These are phyloP conservation scores for Psilocybe azurescens DNA, from an alignment of 768 basidiomycete species.

Conservation along the genomic window DNA sequence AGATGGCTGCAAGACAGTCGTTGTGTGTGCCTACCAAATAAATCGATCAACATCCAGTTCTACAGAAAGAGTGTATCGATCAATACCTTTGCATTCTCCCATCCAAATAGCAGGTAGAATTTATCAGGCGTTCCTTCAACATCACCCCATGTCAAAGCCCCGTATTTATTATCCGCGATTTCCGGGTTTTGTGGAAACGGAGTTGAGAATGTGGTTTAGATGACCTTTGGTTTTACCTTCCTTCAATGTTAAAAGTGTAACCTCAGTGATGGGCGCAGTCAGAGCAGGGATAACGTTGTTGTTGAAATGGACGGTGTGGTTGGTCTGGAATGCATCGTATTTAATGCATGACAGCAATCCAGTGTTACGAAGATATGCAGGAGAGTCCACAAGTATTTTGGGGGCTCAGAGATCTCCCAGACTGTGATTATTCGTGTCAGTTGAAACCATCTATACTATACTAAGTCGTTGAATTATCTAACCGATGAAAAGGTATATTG, in stretches of 20 bases:
- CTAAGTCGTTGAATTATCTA: neutral
- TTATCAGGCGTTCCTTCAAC: constrained; percentile 4
- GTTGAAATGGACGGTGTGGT: constrained; percentile 22
- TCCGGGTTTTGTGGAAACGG: neutral
- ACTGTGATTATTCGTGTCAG: constrained; percentile 10
- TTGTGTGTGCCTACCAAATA: neutral
- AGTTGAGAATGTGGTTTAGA: neutral
- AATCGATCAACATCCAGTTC: no score
- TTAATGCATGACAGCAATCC: constrained; percentile 17
- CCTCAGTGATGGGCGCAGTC: constrained; percentile 15
- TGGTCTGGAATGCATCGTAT: constrained; percentile 15
- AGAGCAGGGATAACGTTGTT: constrained; percentile 17
- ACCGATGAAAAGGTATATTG: constrained; percentile 23
- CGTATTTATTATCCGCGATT: neutral
- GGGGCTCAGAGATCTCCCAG: constrained; percentile 21
- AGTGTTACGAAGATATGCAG: constrained; percentile 18
- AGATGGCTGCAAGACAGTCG: neutral
- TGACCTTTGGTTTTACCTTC: constrained; percentile 1
- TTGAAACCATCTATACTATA: neutral
- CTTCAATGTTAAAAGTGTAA: constrained; percentile 15
- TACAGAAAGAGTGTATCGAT: neutral
- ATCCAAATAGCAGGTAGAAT: constrained; percentile 15
- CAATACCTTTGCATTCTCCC: constrained; percentile 15
- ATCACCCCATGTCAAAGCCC: constrained; percentile 14
- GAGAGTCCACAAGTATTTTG: constrained; percentile 18